A percentile compares a stretch with the other conserved stretches of the same genome.
Conservation (phyloP, 2,329 filamentous ascomycete species). For the Aspergillus sp. region DNA sequence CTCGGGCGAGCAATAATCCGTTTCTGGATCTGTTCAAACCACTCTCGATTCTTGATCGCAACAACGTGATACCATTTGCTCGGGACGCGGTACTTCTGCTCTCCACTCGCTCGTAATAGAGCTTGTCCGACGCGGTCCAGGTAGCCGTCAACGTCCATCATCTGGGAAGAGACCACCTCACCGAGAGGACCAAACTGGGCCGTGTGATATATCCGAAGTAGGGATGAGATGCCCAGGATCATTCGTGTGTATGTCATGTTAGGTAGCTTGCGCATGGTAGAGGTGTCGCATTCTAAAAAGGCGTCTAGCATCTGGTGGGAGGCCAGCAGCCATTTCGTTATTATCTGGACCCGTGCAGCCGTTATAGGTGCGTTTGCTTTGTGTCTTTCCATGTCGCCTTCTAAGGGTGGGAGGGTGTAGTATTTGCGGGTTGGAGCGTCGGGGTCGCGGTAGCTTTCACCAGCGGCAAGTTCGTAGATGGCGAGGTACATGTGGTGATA, state of each 20-base stretch:
- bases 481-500: conserved; percentile 33
- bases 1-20: not conserved
- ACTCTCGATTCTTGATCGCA: conserved; percentile 3
- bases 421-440: conserved; percentile 2
- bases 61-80: conserved; percentile 6
- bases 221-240: conserved; percentile 1
- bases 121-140: not conserved
- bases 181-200: not conserved
- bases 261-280: conserved; percentile 4
- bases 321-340: conserved; percentile 3
- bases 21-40: conserved; percentile 1
- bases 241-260: conserved; percentile 5
- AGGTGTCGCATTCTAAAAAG: not conserved
- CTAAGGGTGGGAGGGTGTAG: conserved; percentile 4
- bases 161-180: not conserved
- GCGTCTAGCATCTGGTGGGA: conserved; percentile 1
- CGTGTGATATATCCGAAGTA: conserved; percentile 1
- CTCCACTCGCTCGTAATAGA: not conserved
- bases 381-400: conserved; percentile 1
- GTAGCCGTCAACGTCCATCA: conserved; percentile 5
- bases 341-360: not conserved
- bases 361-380: not conserved
- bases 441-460: conserved; percentile 23
- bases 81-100: conserved; percentile 1
- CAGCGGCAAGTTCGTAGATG: conserved; percentile 37